Percentiles rank a stretch among this genome's conserved stretches.
These are phyloP conservation scores for Myxozyma monticola DNA, from an alignment of 805 yeast genomes.

Conservation along the genomic window DNA sequence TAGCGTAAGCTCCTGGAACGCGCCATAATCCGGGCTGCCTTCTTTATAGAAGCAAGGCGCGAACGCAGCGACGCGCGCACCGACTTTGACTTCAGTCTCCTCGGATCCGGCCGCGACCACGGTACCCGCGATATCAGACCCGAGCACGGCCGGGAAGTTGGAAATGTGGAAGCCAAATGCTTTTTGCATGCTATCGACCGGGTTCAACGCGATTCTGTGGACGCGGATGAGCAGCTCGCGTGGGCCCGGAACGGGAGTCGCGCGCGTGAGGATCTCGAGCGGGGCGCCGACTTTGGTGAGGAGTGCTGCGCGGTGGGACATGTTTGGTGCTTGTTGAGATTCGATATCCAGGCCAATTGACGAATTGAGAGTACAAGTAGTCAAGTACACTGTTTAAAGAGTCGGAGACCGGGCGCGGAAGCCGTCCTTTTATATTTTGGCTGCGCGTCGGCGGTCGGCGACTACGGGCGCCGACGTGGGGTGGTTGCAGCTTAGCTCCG, in stretches of 20 bases:
- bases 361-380: too few species aligned
- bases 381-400: too few species aligned
- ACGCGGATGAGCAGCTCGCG: neutral
- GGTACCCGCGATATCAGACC: slow-evolving; percentile 34
- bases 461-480: too few species aligned
- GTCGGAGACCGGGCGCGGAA: too few species aligned
- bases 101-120: slow-evolving; percentile 33
- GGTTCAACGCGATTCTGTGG: slow-evolving; percentile 30
- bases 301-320: neutral
- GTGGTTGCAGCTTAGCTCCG: too few species aligned
- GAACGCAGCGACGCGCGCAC: slow-evolving; percentile 26
- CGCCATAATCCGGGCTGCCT: slow-evolving; percentile 9
- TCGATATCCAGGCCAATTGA: too few species aligned
- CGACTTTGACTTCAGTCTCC: slow-evolving; percentile 28
- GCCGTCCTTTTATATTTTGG: too few species aligned
- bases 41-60: neutral
- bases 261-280: neutral
- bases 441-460: too few species aligned
- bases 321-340: too few species aligned
- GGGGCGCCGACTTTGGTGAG: neutral
- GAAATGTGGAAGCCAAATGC: neutral
- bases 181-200: slow-evolving; percentile 31
- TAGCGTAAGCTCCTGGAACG: slow-evolving; percentile 27
- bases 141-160: slow-evolving; percentile 27
- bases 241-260: neutral